Evolutionary conservation across 192 early-diverging fungal genomes (phyloP).

Genomic region (Coemansia guatemalensis): DNA sequence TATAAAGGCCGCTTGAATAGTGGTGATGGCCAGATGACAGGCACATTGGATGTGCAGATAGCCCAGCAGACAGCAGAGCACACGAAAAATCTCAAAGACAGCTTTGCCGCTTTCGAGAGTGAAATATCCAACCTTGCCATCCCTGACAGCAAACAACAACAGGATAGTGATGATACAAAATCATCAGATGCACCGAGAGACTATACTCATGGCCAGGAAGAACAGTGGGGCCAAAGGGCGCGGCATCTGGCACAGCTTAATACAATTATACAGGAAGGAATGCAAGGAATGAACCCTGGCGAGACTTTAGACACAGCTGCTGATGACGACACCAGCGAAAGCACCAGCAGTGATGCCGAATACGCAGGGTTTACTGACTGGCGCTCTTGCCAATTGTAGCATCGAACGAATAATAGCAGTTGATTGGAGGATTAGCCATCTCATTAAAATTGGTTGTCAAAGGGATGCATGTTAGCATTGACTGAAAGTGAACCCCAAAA

Average conservation of each 20-base stretch:
- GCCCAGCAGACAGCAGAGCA: too few species aligned
- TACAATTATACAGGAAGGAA: slow-evolving; percentile 22
- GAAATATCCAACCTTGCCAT: slow-evolving; percentile 19
- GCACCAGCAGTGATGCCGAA: slow-evolving; percentile 8
- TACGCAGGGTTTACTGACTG: slow-evolving; percentile 18
- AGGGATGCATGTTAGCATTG: too few species aligned
- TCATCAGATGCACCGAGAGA: neutral
- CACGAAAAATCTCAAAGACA: slow-evolving; percentile 3
- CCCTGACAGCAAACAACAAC: too few species aligned
- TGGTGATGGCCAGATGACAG: too few species aligned
- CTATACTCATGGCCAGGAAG: slow-evolving; percentile 5
- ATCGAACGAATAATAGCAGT: too few species aligned
- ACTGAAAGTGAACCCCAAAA: too few species aligned
- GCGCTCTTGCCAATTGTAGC: slow-evolving; percentile 12
- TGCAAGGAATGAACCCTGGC: slow-evolving; percentile 13
- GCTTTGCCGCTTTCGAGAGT: slow-evolving; percentile 23
- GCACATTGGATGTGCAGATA: too few species aligned
- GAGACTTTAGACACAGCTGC: neutral
- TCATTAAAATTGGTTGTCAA: too few species aligned
- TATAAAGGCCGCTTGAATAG: too few species aligned
- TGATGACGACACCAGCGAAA: neutral
- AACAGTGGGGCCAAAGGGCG: slow-evolving; percentile 16
- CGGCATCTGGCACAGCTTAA: slow-evolving; percentile 11
- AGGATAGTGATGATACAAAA: neutral
- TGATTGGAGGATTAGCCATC: too few species aligned